These are phyloP conservation scores for Suillus ampliporus DNA, from an alignment of 768 basidiomycete species.

Conservation along the genomic window DNA sequence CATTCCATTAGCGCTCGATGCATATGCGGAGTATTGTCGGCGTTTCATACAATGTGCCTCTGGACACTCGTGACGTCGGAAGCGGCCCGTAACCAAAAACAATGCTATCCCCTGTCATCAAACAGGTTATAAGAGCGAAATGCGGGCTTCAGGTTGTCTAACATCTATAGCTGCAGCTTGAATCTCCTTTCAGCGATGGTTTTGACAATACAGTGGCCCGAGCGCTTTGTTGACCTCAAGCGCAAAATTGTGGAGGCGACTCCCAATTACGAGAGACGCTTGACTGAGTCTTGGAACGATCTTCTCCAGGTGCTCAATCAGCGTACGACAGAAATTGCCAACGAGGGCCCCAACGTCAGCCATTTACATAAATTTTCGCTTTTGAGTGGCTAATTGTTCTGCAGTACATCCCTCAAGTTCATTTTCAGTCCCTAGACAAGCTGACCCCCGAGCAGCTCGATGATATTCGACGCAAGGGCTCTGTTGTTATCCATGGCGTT, in stretches of 20 bases:
- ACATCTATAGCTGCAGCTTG: constrained; percentile 6
- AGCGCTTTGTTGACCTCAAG: constrained; percentile 64
- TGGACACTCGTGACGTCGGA: constrained; percentile 12
- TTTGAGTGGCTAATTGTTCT: not conserved
- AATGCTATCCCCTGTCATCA: not conserved
- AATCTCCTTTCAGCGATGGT: not conserved
- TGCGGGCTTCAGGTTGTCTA: not conserved
- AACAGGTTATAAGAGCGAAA: constrained; percentile 21
- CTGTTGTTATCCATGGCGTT: constrained; percentile 65
- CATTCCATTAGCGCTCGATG: not conserved
- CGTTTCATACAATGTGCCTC: not conserved
- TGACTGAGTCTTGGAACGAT: constrained; percentile 62
- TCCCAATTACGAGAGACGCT: constrained; percentile 55
- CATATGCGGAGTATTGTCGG: not conserved
- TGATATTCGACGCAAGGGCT: constrained; percentile 58
- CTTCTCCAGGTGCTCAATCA: constrained; percentile 56
- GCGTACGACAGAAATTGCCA: constrained; percentile 49
- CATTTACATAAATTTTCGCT: not conserved
- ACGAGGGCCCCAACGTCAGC: constrained; percentile 56
- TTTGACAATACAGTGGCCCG: constrained; percentile 20
- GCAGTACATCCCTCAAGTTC: constrained; percentile 67
- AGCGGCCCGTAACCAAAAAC: constrained; percentile 5
- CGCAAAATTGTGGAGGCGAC: constrained; percentile 56
- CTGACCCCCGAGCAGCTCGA: constrained; percentile 52
- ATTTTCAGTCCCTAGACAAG: constrained; percentile 56